Percentiles rank a stretch among this genome's conserved stretches.
Evolutionary conservation across 148 eudicot genomes (phyloP).

Genomic region (Camellia sinensis): DNA sequence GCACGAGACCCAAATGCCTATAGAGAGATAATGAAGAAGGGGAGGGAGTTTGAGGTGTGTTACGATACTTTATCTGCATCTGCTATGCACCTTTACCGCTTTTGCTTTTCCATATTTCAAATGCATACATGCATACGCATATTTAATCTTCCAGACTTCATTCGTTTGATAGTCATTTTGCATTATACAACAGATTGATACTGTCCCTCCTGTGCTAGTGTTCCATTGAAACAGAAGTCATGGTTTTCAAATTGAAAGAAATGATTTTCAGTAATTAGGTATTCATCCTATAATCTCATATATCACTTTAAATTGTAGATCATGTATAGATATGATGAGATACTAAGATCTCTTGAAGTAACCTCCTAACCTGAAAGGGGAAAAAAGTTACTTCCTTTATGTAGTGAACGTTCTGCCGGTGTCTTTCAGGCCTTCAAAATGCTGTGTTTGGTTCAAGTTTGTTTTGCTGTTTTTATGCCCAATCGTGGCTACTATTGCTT

Average conservation of each 20-base stretch:
- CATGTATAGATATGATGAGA: too few relatives aligned
- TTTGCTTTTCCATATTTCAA: background rate
- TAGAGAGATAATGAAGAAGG: constrained; percentile 85
- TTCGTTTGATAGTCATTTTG: too few relatives aligned
- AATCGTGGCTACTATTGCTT: background rate
- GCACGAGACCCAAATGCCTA: constrained; percentile 73
- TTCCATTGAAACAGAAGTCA: too few relatives aligned
- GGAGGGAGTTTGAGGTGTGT: constrained; percentile 82
- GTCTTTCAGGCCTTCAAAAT: background rate
- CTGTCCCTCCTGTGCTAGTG: too few relatives aligned
- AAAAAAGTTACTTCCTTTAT: background rate
- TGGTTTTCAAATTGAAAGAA: too few relatives aligned
- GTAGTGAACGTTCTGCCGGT: background rate
- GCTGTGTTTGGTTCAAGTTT: background rate
- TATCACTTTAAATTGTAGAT: too few relatives aligned
- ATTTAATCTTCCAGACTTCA: background rate
- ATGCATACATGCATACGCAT: background rate
- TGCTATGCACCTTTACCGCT: background rate
- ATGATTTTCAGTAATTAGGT: too few relatives aligned
- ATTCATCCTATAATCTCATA: background rate
- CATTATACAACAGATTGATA: too few relatives aligned
- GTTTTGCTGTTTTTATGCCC: too few relatives aligned
- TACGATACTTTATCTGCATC: background rate
- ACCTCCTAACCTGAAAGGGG: background rate
- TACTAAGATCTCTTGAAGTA: too few relatives aligned